Percentiles rank a stretch among this genome's conserved stretches.
Evolutionary conservation across 1,284 basidiomycete genomes (phyloP).

Genomic region (Trichosporon sp.): DNA sequence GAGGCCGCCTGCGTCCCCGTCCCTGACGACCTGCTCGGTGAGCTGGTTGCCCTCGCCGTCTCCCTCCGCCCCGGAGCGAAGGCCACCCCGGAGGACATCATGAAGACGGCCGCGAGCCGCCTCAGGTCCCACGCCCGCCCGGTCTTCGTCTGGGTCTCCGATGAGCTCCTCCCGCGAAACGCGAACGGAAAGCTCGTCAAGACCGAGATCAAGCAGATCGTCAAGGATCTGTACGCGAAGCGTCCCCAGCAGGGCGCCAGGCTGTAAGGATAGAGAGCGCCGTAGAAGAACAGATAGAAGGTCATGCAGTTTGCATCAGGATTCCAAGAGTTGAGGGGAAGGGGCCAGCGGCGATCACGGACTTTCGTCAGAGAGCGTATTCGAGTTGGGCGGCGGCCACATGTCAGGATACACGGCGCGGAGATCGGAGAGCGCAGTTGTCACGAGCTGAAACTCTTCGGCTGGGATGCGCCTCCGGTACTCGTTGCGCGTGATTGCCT

Average conservation of each 20-base stretch:
- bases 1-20: conserved; percentile 39
- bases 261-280: conserved; percentile 10
- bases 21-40: conserved; percentile 35
- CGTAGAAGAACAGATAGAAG: neutral
- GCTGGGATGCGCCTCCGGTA: neutral
- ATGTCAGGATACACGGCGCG: neutral
- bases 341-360: neutral
- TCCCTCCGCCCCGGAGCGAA: conserved; percentile 19
- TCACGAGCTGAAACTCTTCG: neutral
- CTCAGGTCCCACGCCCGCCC: conserved; percentile 14
- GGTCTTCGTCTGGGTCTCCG: conserved; percentile 8
- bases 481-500: neutral
- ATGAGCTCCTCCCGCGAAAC: conserved; percentile 11
- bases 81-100: conserved; percentile 10
- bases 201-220: conserved; percentile 18
- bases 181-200: conserved; percentile 21
- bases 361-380: neutral
- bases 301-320: neutral
- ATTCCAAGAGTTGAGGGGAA: neutral
- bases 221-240: conserved; percentile 13
- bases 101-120: neutral
- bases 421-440: neutral
- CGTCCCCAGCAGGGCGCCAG: conserved; percentile 25
- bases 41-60: conserved; percentile 37
- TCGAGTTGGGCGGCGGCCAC: neutral